Base-by-base conservation (phyloP, 225 moss, liverwort and hornwort species). In the Pseudisothecium myosuroides region DNA sequence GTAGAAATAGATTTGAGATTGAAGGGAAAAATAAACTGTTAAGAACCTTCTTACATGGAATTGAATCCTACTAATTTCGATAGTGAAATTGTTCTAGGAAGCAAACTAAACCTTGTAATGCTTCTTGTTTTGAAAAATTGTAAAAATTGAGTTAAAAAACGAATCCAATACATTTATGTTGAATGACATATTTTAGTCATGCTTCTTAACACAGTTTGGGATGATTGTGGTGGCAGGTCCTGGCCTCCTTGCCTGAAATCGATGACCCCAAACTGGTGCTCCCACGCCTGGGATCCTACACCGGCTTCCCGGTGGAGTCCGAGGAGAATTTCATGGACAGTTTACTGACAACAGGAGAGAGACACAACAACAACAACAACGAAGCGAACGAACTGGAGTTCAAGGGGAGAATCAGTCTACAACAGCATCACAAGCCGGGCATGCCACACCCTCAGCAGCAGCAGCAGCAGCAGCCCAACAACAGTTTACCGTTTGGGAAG, bases 241-340 rank as follows among this genome's bases (percentile, higher is more conserved):
- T 98, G 10, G 98, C 98, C 6, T 98, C 98, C 1, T 88, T 98
- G 55, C 98, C 98, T 5, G 98, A 97, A 85, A 96, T 98, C 6
- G 97, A 96, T 11, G 93, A 96, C 84, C 96, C 96, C 47, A 96
- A 95, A 82, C 90, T 97, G 36, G 93, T 96, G 12, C 95, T 97
- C 14, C 97, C 98, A 1, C 92, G 95, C 71, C 91, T 98, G 55
- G 95, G 95, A 12, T 93, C 96, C 50, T 96, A 95, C 88, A 88
- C 92, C 13, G 94, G 94, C 31, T 91, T 96, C n/a, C 91, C 96
- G 23, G 98, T 94, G 34, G 98, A 96, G 66, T 85, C 91, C 1
- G 98, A 96, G 36, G 92, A 94, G 66, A 94, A 94, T 69, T 91
- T 98, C 84, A 87, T 96, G 60, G 96, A 95, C 43, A 92, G 94